Conservation (phyloP, 805 yeast genomes). For the Hermanozyma aechmeae region DNA sequence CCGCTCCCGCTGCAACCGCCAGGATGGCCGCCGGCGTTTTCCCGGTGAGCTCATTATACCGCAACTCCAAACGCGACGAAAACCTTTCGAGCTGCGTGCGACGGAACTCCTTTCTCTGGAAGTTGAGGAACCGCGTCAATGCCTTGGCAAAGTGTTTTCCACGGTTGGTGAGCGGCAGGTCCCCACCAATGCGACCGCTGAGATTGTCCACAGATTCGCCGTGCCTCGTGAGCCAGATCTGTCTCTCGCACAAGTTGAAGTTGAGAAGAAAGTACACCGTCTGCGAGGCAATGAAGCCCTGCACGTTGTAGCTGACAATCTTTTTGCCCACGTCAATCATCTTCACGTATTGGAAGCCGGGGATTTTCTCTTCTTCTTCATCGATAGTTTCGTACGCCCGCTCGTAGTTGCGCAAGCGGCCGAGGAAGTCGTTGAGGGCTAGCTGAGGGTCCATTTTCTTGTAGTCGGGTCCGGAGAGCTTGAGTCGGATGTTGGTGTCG, state of each 20-base stretch:
- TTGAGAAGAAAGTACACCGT: conserved; percentile 68
- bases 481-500: conserved; percentile 75
- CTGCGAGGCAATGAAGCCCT: conserved; percentile 83
- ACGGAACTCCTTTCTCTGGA: conserved; percentile 63
- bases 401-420: conserved; percentile 75
- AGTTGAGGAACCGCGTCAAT: conserved; percentile 62
- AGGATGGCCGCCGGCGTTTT: conserved; percentile 15
- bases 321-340: conserved; percentile 96
- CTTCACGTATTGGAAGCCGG: conserved; percentile 73
- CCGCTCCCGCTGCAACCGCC: not conserved
- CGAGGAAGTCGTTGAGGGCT: conserved; percentile 76
- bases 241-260: conserved; percentile 83
- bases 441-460: conserved; percentile 69
- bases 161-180: conserved; percentile 68
- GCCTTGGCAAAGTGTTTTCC: conserved; percentile 72
- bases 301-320: conserved; percentile 84
- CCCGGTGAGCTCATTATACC: conserved; percentile 22
- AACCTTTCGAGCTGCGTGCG: conserved; percentile 48
- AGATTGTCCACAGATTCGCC: conserved; percentile 89
- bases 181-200: conserved; percentile 85
- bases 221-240: conserved; percentile 91
- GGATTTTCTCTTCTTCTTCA: conserved; percentile 61
- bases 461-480: conserved; percentile 91
- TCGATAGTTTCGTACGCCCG: conserved; percentile 86
- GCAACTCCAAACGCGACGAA: conserved; percentile 35